A percentile compares a stretch with the other conserved stretches of the same genome.
Evolutionary conservation across 192 early-diverging fungal genomes (phyloP).

Genomic region (Coemansia sp.): DNA sequence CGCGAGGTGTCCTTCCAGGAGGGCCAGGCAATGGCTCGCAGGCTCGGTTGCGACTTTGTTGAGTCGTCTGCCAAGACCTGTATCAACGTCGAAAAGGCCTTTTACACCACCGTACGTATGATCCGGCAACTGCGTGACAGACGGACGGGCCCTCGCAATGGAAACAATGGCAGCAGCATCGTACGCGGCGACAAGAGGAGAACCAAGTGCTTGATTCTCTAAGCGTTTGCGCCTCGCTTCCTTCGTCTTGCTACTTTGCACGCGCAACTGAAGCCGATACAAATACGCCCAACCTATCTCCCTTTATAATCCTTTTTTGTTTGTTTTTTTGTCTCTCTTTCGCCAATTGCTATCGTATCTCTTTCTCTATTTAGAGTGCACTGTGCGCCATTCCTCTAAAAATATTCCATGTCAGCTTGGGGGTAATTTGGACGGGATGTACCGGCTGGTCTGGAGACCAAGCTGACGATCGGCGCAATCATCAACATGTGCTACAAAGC

Average conservation of each 20-base stretch:
- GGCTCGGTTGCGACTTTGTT: conserved; percentile 77
- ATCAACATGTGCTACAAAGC: neutral
- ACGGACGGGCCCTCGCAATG: conserved; percentile 40
- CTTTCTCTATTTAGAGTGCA: conserved; percentile 6
- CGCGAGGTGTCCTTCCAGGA: conserved; percentile 84
- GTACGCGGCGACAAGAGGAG: conserved; percentile 48
- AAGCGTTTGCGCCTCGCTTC: neutral
- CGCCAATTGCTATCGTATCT: conserved; percentile 5
- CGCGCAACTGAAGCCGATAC: neutral
- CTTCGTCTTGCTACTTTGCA: neutral
- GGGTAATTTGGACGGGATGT: too few species aligned
- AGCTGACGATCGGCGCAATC: neutral
- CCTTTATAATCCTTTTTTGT: neutral
- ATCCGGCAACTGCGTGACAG: conserved; percentile 65
- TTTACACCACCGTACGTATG: conserved; percentile 78
- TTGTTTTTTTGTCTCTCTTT: neutral
- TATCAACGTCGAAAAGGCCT: conserved; percentile 88
- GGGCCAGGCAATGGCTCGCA: conserved; percentile 71
- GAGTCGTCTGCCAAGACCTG: conserved; percentile 89
- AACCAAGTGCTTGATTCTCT: conserved; percentile 47
- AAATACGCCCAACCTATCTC: conserved; percentile 1
- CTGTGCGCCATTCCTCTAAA: neutral
- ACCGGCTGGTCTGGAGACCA: too few species aligned
- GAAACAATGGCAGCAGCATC: conserved; percentile 21
- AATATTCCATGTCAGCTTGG: too few species aligned